Base-by-base conservation (phyloP, 805 yeast species). In the Pichia californica region DNA sequence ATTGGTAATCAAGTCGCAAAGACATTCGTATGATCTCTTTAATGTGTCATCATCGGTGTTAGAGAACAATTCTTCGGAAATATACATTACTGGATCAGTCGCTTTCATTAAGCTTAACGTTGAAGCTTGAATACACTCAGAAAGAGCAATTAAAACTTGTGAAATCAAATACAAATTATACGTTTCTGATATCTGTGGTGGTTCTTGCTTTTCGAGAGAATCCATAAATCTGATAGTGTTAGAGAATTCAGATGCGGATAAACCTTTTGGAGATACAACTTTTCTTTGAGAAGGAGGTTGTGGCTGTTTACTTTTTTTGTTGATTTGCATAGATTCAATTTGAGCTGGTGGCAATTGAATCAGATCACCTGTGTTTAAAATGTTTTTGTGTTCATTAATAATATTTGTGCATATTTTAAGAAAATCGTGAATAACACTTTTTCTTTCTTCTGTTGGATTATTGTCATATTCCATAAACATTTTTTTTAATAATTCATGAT, bases 161-260 rank as follows among this genome's bases (percentile, higher is more conserved):
- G 80, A 64, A 0, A 84, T 70, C 28, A 91, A 67, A 57, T 69
- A 76, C 39, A 76, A 66, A 1, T 77, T 60, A 46, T 93, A 89
- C 0, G 82, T 73, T 6, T 67, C 68, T 2, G 93, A 85, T 2
- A 72, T 64, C 1, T 68, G 55, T 0, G 96, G 96, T 0, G 96
- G 81, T 23, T 85, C 94, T 0, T 67, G 52, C 54, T 88, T 88
- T 57, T 91, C 98, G 20, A 93, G 69, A 41, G 81, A 74, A 44
- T 91, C 96, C 26, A 89, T 68, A 44, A 79, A 73, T 13, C 79
- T 65, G 0, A 81, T 68, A 51, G 25, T 8, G 20, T 31, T 36
- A 4, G 19, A 5, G 21, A 36, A 44, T 10, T 44, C 38, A 3
- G 27, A 16, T 2, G 36, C 18, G 4, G 15, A 36, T 13, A 44